Conservation (phyloP, 805 yeast genomes). For the Lipomyces chichibuensis region DNA sequence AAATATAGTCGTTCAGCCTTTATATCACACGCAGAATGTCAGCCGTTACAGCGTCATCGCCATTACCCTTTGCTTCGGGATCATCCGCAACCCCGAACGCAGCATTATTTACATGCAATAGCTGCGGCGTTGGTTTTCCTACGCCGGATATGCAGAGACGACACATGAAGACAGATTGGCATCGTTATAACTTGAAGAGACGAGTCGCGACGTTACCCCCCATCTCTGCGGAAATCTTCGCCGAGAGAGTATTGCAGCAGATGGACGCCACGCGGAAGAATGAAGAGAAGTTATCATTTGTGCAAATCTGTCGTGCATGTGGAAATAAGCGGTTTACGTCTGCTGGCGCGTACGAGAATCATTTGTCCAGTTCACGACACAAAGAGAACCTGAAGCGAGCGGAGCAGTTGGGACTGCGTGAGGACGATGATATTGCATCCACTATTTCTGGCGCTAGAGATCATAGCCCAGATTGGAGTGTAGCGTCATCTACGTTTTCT, state of each 20-base stretch:
- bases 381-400: slow-evolving; percentile 26
- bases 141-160: slow-evolving; percentile 82
- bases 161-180: slow-evolving; percentile 99
- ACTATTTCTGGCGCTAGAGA: slow-evolving; percentile 2
- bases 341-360: slow-evolving; percentile 38
- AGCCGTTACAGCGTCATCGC: neutral
- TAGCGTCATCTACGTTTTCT: slow-evolving; percentile 11
- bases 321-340: slow-evolving; percentile 37
- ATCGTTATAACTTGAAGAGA: slow-evolving; percentile 90
- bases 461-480: slow-evolving; percentile 7
- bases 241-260: slow-evolving; percentile 62
- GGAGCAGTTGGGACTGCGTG: slow-evolving; percentile 2
- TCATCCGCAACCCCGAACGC: slow-evolving; percentile 4
- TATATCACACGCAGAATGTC: neutral
- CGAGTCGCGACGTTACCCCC: slow-evolving; percentile 84
- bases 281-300: slow-evolving; percentile 26
- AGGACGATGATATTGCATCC: neutral
- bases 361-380: slow-evolving; percentile 35
- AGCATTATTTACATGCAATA: slow-evolving; percentile 71
- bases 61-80: neutral
- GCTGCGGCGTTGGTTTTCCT: slow-evolving; percentile 81
- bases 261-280: slow-evolving; percentile 34
- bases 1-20: neutral
- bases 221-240: slow-evolving; percentile 66
- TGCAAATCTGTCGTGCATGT: slow-evolving; percentile 34